Conservation (phyloP, 2,329 filamentous ascomycete species). For the Ophiognomonia clavigignenti-juglandacearum region DNA sequence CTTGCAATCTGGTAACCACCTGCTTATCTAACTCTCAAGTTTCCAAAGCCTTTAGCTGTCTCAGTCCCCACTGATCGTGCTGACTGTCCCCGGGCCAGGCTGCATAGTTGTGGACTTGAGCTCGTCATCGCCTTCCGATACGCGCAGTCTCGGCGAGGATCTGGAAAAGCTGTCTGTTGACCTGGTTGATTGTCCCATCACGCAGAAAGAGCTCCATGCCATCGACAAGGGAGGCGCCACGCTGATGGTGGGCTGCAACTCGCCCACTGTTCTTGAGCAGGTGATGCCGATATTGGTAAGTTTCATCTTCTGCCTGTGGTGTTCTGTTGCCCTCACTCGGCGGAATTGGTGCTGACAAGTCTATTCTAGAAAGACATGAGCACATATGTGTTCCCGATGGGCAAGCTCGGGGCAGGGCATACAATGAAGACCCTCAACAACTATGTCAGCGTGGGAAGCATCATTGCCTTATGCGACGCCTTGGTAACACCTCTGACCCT, state of each 20-base stretch:
- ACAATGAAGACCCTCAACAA: conserved; percentile 4
- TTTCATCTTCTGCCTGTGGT: too few relatives aligned
- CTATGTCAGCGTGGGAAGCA: conserved; percentile 3
- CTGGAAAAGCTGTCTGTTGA: neutral
- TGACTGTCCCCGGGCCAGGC: neutral
- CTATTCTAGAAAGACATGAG: conserved; percentile 1
- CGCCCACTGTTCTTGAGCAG: neutral
- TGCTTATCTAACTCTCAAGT: neutral
- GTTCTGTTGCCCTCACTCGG: neutral
- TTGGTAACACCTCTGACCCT: neutral
- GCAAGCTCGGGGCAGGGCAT: neutral
- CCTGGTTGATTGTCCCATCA: conserved; percentile 1
- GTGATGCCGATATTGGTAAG: too few relatives aligned
- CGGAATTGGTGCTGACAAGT: too few relatives aligned
- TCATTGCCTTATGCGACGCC: conserved; percentile 1
- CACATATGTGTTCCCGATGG: neutral
- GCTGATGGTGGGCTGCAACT: conserved; percentile 1
- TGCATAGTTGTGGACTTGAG: neutral
- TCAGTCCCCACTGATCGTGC: too few relatives aligned
- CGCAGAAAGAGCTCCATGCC: neutral
- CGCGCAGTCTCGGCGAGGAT: neutral
- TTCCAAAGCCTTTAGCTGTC: neutral
- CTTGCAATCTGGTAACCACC: neutral
- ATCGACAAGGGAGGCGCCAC: conserved; percentile 1
- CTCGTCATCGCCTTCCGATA: conserved; percentile 1